These are phyloP conservation scores for Austroboletus olivaceoglutinosus DNA, from an alignment of 1,284 basidiomycete species.

Conservation along the genomic window DNA sequence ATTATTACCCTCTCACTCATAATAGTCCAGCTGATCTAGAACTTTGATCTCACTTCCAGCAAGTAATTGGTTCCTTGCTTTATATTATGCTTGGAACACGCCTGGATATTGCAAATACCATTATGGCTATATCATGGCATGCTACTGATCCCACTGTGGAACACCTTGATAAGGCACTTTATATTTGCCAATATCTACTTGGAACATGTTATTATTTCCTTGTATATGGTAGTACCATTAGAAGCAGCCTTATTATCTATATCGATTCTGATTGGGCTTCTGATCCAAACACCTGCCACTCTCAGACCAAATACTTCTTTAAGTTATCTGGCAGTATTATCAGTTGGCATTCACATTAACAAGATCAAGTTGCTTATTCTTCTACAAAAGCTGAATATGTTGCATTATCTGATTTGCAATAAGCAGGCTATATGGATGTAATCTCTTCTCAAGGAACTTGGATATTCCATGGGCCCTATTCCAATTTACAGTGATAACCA, in stretches of 20 bases:
- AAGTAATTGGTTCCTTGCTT: constrained; percentile 8
- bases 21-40: background rate
- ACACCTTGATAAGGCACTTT: constrained; percentile 5
- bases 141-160: background rate
- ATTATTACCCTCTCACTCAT: background rate
- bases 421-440: background rate
- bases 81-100: background rate
- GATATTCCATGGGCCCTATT: background rate
- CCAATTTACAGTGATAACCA: background rate
- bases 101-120: background rate
- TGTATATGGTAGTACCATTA: background rate
- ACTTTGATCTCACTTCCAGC: background rate
- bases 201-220: background rate
- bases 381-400: background rate
- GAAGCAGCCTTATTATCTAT: constrained; percentile 10
- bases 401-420: background rate
- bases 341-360: background rate
- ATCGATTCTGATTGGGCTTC: constrained; percentile 32
- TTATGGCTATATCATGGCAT: background rate
- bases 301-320: constrained; percentile 17
- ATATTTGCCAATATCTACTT: constrained; percentile 26
- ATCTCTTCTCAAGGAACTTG: background rate
- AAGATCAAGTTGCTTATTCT: background rate
- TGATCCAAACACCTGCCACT: constrained; percentile 5
- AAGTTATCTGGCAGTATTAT: background rate